These are phyloP conservation scores for Termitomyces sp. DNA, from an alignment of 768 basidiomycete genomes.

Conservation along the genomic window DNA sequence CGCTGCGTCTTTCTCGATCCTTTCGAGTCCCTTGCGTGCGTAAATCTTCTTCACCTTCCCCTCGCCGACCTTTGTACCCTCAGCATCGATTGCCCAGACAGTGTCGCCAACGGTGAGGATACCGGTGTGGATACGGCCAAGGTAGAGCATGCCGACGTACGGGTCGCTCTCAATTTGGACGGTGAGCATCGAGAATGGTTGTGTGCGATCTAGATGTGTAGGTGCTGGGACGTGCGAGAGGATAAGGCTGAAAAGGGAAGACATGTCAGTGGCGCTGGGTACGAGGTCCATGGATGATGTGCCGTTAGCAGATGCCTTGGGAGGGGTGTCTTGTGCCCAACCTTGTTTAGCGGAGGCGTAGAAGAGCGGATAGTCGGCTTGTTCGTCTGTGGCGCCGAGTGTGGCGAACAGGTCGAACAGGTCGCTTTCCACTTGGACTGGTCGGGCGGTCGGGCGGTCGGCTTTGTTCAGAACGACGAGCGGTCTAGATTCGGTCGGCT, in stretches of 20 bases:
- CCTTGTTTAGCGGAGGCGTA: constrained; percentile 49
- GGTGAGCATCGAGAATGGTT: constrained; percentile 47
- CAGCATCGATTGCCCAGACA: constrained; percentile 31
- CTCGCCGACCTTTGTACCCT: constrained; percentile 42
- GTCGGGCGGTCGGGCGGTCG: constrained; percentile 37
- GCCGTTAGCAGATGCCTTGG: constrained; percentile 12
- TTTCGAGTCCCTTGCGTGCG: constrained; percentile 32
- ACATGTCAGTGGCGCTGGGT: constrained; percentile 26
- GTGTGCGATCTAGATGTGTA: constrained; percentile 26
- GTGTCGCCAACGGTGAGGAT: constrained; percentile 33
- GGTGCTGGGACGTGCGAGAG: constrained; percentile 36
- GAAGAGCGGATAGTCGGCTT: constrained; percentile 45
- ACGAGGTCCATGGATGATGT: constrained; percentile 1
- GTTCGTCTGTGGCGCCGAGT: constrained; percentile 44
- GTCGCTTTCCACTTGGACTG: constrained; percentile 42
- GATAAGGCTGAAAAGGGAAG: constrained; percentile 41
- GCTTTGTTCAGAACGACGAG: constrained; percentile 49
- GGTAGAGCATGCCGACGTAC: constrained; percentile 44
- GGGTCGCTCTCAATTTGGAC: constrained; percentile 47
- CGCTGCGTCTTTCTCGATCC: constrained; percentile 37
- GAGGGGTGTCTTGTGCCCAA: constrained; percentile 33
- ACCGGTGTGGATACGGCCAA: constrained; percentile 41
- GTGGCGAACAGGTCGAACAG: constrained; percentile 48
- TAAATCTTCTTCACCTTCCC: constrained; percentile 45
- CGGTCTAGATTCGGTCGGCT: constrained; percentile 22